Evolutionary conservation across 1,284 basidiomycete genomes (phyloP), one percentile per base, ranked within the genome.

Genomic region (Apiotrichum gamsii): DNA sequence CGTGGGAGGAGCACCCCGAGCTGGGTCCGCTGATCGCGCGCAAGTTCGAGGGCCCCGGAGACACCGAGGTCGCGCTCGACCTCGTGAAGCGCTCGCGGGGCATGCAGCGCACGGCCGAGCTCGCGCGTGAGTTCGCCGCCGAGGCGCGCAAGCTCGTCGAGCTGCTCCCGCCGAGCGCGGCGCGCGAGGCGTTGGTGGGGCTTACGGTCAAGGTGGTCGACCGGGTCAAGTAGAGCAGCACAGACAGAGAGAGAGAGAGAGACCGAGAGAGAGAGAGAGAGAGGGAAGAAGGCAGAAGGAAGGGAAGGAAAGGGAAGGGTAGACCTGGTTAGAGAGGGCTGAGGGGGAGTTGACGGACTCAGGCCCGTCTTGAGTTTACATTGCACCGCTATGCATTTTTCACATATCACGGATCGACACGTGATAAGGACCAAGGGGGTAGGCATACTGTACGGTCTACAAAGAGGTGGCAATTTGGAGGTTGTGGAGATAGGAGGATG

Each of bases 1-100:
- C 95, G 14, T 90, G 88, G 77, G 89, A 95, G 71, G 85, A 95
- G 67, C 78, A 87, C 67, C 82, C 87, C 6, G 58, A 64, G 13
- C 76, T 95, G 67, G 83, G 83, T 3, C 83, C 85, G 1, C 75
- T 97, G 53, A 91, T 98, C 47, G 76, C 78, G 40, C 82, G 95
- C 45, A 86, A 89, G 73, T 95, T 97, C 68, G 76, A 79, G 34
- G 74, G 80, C 15, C 76, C 80, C 23, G 94, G 90, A 9, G 94
- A 98, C 64, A 85, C 93, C 24, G 86, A 93, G 59, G 72, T 80
- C 58, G 90, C 89, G 2, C 72, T 83, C 38, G 78, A 85, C 36
- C 76, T 84, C 39, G 88, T 95, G 29, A 77, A 78, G 21, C 74
- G 77, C 29, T 88, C 86, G 5, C 81, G 84, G 19, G 90, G 87